Evolutionary conservation across 169 alveolate genomes (phyloP).

Genomic region (Theileria sp.): DNA sequence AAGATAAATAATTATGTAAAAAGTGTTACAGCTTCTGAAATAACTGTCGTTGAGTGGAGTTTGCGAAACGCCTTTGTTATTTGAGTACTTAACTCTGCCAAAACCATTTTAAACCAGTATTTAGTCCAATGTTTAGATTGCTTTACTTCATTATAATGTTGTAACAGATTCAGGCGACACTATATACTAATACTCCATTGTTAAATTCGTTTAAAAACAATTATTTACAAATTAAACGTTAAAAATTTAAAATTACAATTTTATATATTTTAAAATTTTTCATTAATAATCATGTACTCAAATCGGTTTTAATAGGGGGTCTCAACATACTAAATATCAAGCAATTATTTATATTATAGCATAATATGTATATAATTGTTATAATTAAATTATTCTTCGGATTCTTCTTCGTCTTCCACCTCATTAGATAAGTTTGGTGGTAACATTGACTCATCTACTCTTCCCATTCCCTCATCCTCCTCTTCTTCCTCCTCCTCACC

Average conservation of each 20-base stretch:
- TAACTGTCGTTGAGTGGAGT: conserved; percentile 88
- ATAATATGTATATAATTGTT: neutral
- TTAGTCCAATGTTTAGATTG: neutral
- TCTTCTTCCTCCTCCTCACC: conserved; percentile 79
- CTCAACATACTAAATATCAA: neutral
- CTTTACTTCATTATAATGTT: neutral
- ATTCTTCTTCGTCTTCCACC: conserved; percentile 47
- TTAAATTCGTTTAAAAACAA: neutral
- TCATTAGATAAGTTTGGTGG: conserved; percentile 81
- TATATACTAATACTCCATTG: neutral
- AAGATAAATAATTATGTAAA: neutral
- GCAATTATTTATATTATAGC: neutral
- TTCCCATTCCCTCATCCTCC: conserved; percentile 88
- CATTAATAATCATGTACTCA: neutral
- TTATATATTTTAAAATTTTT: too few relatives aligned
- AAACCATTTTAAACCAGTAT: conserved; percentile 84
- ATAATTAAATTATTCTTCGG: neutral
- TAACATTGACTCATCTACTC: conserved; percentile 77
- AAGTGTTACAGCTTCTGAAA: conserved; percentile 88
- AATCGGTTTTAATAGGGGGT: neutral
- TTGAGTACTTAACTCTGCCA: conserved; percentile 94
- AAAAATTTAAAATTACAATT: too few relatives aligned
- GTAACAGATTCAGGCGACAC: neutral
- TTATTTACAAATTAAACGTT: neutral
- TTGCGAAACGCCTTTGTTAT: conserved; percentile 90